Evolutionary conservation across 2,329 filamentous ascomycete genomes (phyloP), one percentile per base, ranked within the genome.

Genomic region (Sporothrix luriei): DNA sequence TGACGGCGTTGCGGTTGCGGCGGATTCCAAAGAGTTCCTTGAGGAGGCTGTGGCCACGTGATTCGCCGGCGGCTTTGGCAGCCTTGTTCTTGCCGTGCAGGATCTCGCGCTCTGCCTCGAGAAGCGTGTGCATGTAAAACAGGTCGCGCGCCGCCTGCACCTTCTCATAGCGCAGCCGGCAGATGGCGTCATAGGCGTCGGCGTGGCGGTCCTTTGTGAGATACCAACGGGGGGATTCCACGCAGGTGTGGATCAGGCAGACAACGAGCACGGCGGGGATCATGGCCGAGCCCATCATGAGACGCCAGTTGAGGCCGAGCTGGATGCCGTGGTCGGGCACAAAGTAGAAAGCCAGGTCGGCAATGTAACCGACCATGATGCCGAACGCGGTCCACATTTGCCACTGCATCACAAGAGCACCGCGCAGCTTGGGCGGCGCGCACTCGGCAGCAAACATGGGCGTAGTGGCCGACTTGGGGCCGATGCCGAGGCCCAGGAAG

Each of bases 381-480:
- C 72, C 76, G 46, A 76, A 77, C 0, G 82, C 82, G 0, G 81
- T 83, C 81, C 81, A 83, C 78, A 83, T 73, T 72, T 78, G 76
- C 78, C 78, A 83, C 79, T 77, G 76, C 90, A 93, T 93, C 46
- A 91, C 89, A 5, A 92, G 80, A 1, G 88, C 89, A 66, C 89
- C 89, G 70, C 89, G 85, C 57, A 91, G 86, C 54, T 78, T 79
- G 0, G 88, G 85, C 0, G 89, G 89, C 0, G 87, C 85, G 51
- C 84, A 89, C 76, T 92, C 90, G 2, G 90, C 90, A 0, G 88
- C 87, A 72, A 90, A 91, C 48, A 92, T 70, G 40, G 72, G 80
- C 4, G 90, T 88, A 0, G 90, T 92, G 0, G 89, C 88, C 0
- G 87, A 87, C 77, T 91, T 91, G 24, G 88, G 86, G 0, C 90